Base-by-base conservation (phyloP, 2,329 filamentous ascomycete genomes). In the Diaporthe sp. region DNA sequence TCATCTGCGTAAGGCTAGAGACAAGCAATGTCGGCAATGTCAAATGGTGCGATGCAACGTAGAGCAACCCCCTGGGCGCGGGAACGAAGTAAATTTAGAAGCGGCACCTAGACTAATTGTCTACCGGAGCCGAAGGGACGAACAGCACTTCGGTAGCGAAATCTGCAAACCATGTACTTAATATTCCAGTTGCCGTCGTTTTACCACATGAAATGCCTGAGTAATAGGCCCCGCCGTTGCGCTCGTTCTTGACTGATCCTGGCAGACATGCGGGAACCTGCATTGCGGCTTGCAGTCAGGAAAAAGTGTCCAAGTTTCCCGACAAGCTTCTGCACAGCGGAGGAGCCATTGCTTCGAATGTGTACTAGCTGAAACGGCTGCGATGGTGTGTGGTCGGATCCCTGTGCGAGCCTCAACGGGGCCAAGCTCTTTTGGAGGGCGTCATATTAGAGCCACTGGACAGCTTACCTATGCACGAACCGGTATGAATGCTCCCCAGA, bases 321-420 rank as follows among this genome's bases (percentile, higher is more conserved):
- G 62, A 68, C 62, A 68, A 68, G 62, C 62, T 68, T 53, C 46
- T 68, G 46, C 44, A 46, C 46, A 68, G 62, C n/a, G 31, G 46
- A 51, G 46, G 15, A 53, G 46, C 46, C 62, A 68, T 25, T 68
- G 31, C 62, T 39, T 53, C 62, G 62, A 53, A 37, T 28, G 22
- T 53, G 62, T 25, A 39, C 31, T 68, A 68, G 62, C 62, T 68
- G 62, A 68, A 68, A 68, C 62, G 28, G 62, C 46, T 28, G 62
- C 12, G 28, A 28, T 68, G 62, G 62, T 53, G 62, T 68, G 46
- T 28, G n/a, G 62, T 68, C 44, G 15, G 62, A 49, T 39, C 46
- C 62, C 46, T 51, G 62, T 37, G 46, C 46, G 46, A 53, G 44
- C 62, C 62, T 51, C 62, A 53, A 53, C 17, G 22, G 62, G 46